A percentile compares a stretch with the other conserved stretches of the same genome.
Evolutionary conservation across 2,329 filamentous ascomycete genomes (phyloP).

Genomic region (Pestalotiopsis sp.): DNA sequence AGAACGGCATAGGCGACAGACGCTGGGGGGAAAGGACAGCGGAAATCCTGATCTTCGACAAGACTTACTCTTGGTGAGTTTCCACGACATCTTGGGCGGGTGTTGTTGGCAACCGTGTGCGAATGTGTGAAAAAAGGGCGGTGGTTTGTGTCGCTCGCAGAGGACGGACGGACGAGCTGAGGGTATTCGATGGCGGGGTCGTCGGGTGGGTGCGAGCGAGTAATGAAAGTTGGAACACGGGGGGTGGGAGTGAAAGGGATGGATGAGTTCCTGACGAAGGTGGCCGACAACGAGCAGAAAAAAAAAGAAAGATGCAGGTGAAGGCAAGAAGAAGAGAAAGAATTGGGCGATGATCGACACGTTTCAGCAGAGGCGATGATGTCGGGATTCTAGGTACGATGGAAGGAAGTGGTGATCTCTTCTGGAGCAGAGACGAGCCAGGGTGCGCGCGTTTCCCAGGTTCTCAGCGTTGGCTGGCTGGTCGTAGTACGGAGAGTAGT

Average conservation of each 20-base stretch:
- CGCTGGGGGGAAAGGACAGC: background rate
- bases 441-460: slow-evolving; percentile 2
- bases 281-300: background rate
- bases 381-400: slow-evolving; percentile 5
- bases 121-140: background rate
- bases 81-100: slow-evolving; percentile 68
- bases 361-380: slow-evolving; percentile 14
- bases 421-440: background rate
- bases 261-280: background rate
- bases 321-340: slow-evolving; percentile 1
- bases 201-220: background rate
- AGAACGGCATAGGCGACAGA: background rate
- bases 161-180: background rate
- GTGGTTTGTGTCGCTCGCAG: background rate
- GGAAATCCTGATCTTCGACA: background rate
- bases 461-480: background rate
- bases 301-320: background rate
- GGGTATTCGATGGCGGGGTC: slow-evolving; percentile 8
- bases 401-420: slow-evolving; percentile 9
- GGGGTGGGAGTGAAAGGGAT: background rate
- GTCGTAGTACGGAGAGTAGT: background rate
- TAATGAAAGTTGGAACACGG: background rate
- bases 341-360: slow-evolving; percentile 8
- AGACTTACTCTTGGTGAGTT: slow-evolving; percentile 71
- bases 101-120: background rate